Percentiles rank a stretch among this genome's conserved stretches.
phyloP scores from a whole-genome alignment of 306 rosid species.

The Pueraria montana region DNA sequence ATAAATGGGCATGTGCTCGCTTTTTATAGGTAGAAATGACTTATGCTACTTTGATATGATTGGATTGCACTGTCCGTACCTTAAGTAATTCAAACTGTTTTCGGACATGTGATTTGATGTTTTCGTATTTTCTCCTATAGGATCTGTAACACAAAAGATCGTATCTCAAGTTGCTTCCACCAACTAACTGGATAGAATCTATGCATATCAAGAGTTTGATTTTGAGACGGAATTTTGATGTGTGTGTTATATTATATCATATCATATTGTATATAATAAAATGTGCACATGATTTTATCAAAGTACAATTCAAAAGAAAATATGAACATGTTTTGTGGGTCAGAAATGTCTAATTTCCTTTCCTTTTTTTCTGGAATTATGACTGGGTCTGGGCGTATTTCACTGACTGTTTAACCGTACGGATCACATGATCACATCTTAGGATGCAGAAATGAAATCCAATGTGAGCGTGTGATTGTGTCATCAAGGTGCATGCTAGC shows the following conservation, averaged over 20 bases:
- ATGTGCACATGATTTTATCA: background rate
- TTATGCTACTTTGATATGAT: slow-evolving; percentile 36
- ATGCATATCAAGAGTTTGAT: slow-evolving; percentile 19
- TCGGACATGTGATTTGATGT: slow-evolving; percentile 41
- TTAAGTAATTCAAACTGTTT: slow-evolving; percentile 35
- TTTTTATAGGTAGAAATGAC: slow-evolving; percentile 6
- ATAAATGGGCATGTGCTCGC: background rate
- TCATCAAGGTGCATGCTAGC: slow-evolving; percentile 29
- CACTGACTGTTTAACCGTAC: slow-evolving; percentile 25
- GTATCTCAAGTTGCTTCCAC: slow-evolving; percentile 28
- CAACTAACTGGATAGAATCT: slow-evolving; percentile 31
- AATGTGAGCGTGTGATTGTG: slow-evolving; percentile 44
- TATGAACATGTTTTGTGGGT: background rate
- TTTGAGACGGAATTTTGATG: slow-evolving; percentile 24
- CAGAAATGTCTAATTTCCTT: slow-evolving; percentile 27
- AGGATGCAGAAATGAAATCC: slow-evolving; percentile 45
- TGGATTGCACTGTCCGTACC: slow-evolving; percentile 33
- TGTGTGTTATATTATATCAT: background rate
- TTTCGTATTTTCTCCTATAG: slow-evolving; percentile 8
- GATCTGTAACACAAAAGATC: background rate
- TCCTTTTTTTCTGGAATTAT: background rate
- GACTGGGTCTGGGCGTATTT: background rate
- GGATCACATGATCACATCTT: slow-evolving; percentile 10
- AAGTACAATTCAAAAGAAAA: background rate
- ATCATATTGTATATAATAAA: too few species aligned